Base-by-base conservation (phyloP, 352 stramenopile species). In the Phytopythium delawarense region DNA sequence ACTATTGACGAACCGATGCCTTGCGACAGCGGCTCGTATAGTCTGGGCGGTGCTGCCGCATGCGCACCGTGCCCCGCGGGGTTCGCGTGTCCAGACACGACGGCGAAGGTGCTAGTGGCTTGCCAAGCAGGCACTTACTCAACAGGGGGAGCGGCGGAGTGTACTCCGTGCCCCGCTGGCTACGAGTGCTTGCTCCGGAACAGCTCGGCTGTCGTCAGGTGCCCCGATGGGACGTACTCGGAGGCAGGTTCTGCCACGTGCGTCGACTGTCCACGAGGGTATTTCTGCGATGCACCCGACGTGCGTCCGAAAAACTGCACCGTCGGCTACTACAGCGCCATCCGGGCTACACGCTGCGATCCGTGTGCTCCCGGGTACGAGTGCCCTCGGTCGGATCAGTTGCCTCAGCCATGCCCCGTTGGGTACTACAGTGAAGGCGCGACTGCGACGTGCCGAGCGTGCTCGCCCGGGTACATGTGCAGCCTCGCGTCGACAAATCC, bases 381-480 rank as follows among this genome's bases (percentile, higher is more conserved):
- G 61, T 97, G 88, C 62, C 76, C 86, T 44, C 81, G 70, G 34
- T 85, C 77, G 0, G 76, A 85, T 49, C 91, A 89, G 60, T 65
- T 81, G 13, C 91, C 72, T 2, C 85, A 87, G 63, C 87, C 72
- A 23, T 98, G 90, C 59, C 83, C 88, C 1, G 85, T 96, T 12
- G 91, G 91, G 0, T 95, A 91, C 21, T 97, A 95, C 62, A 96
- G 88, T 51, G 75, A 84, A 77, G 87, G 87, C 39, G 72, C 72
- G 1, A 75, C 82, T 5, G 69, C 82, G 18, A 93, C 89, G 50
- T 95, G 87, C 45, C 70, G 71, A 1, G 65, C 70, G 2, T 95
- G 87, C 37, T 66, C 68, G 35, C 84, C 84, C 21, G 87, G 87
- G 20, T 95, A 92, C 70, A 91, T 87, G 57, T 95, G 87, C 59